phyloP scores from a whole-genome alignment of 768 basidiomycete genomes.

The Suillus decipiens region DNA sequence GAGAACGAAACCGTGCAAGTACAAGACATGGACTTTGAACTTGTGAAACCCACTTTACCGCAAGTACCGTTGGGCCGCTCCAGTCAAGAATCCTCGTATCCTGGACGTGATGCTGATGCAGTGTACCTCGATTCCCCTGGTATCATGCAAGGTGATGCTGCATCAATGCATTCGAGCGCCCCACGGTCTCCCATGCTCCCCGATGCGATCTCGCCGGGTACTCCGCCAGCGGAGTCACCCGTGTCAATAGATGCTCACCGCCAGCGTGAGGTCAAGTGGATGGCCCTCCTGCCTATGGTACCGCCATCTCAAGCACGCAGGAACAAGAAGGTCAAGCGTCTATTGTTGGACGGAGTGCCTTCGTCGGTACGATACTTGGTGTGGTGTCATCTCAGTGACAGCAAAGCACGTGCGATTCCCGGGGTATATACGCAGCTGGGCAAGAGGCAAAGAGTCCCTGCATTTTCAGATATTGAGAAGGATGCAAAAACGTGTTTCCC shows the following conservation, averaged over 20 bases:
- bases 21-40: constrained; percentile 80
- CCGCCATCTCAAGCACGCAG: constrained; percentile 67
- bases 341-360: constrained; percentile 78
- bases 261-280: constrained; percentile 77
- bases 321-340: constrained; percentile 75
- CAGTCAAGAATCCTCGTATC: constrained; percentile 56
- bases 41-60: constrained; percentile 62
- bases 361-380: constrained; percentile 82
- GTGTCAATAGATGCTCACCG: constrained; percentile 60
- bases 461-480: constrained; percentile 54
- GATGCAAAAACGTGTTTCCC: constrained; percentile 58
- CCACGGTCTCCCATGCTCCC: constrained; percentile 28
- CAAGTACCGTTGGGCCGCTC: constrained; percentile 40
- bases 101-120: constrained; percentile 27
- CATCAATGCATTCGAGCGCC: constrained; percentile 40
- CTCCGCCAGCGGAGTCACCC: constrained; percentile 20
- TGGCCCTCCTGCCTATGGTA: constrained; percentile 56
- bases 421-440: constrained; percentile 67
- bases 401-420: constrained; percentile 66
- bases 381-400: constrained; percentile 81
- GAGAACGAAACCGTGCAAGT: constrained; percentile 68
- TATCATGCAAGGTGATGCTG: constrained; percentile 40
- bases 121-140: constrained; percentile 22
- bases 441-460: constrained; percentile 53
- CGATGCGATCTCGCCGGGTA: constrained; percentile 5